Conservation (phyloP, 768 basidiomycete genomes). For the Aureoboletus auriporus region DNA sequence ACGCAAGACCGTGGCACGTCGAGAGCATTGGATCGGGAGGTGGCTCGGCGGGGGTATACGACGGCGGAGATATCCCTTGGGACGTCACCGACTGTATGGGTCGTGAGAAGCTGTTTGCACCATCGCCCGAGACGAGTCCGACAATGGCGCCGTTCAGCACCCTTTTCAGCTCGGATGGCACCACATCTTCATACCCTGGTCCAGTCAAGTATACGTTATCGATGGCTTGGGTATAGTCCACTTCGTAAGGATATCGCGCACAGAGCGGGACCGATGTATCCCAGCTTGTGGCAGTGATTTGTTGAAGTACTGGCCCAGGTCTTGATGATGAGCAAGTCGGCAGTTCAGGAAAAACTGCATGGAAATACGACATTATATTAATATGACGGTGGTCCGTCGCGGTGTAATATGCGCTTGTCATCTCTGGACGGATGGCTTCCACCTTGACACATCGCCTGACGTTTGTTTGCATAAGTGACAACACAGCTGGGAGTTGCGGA, state of each 20-base stretch:
- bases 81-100: background rate
- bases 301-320: slow-evolving; percentile 20
- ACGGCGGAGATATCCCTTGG: slow-evolving; percentile 25
- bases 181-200: slow-evolving; percentile 75
- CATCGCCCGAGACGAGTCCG: slow-evolving; percentile 49
- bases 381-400: slow-evolving; percentile 67
- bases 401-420: slow-evolving; percentile 29
- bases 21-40: slow-evolving; percentile 59
- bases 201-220: slow-evolving; percentile 67
- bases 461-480: background rate
- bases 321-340: slow-evolving; percentile 9
- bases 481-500: background rate
- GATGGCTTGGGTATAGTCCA: slow-evolving; percentile 54
- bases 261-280: slow-evolving; percentile 64
- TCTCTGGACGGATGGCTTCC: slow-evolving; percentile 42
- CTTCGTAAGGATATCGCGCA: slow-evolving; percentile 66
- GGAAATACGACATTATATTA: slow-evolving; percentile 74
- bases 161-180: slow-evolving; percentile 58
- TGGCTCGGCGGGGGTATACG: slow-evolving; percentile 55
- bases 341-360: slow-evolving; percentile 42
- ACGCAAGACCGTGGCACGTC: slow-evolving; percentile 68
- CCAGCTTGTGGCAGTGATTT: slow-evolving; percentile 53
- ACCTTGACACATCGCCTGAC: slow-evolving; percentile 16
- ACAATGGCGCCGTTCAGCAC: slow-evolving; percentile 83
- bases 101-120: background rate